A percentile compares a stretch with the other conserved stretches of the same genome.
These are phyloP conservation scores for Cucurbita argyrosperma DNA, from an alignment of 306 rosid species.

Conservation along the genomic window DNA sequence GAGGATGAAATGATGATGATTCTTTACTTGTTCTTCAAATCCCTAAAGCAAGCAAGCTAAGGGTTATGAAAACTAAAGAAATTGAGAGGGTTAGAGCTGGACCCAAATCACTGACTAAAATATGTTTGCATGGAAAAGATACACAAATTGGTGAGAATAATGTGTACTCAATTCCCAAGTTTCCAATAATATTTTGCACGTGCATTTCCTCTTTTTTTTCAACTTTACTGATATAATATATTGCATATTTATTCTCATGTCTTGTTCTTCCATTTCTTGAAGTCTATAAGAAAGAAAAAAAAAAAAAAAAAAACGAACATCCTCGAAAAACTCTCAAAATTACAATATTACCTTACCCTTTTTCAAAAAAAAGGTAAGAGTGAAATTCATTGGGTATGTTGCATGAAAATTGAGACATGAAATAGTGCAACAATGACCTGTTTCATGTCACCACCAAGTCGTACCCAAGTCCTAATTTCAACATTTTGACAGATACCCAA, in stretches of 20 bases:
- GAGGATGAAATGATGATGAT: neutral
- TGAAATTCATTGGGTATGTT: too few species aligned
- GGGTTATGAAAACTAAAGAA: neutral
- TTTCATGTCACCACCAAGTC: too few species aligned
- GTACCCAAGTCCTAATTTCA: too few species aligned
- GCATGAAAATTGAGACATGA: too few species aligned
- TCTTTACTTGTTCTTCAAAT: neutral
- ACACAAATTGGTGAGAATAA: too few species aligned
- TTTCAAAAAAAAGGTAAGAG: too few species aligned
- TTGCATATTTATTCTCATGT: neutral
- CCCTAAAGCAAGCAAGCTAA: neutral
- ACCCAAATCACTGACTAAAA: neutral
- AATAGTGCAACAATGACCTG: too few species aligned
- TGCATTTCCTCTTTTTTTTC: neutral
- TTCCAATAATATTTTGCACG: slow-evolving; percentile 1
- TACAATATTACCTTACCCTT: too few species aligned
- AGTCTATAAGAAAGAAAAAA: neutral
- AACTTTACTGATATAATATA: neutral
- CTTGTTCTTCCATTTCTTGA: neutral
- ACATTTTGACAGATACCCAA: too few species aligned
- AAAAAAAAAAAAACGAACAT: too few species aligned
- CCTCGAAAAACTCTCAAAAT: too few species aligned
- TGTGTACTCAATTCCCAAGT: neutral
- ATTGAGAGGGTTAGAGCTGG: neutral
- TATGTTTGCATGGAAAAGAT: neutral